These are phyloP conservation scores for Wickerhamiella spandovensis DNA, from an alignment of 805 yeast species.

Conservation along the genomic window DNA sequence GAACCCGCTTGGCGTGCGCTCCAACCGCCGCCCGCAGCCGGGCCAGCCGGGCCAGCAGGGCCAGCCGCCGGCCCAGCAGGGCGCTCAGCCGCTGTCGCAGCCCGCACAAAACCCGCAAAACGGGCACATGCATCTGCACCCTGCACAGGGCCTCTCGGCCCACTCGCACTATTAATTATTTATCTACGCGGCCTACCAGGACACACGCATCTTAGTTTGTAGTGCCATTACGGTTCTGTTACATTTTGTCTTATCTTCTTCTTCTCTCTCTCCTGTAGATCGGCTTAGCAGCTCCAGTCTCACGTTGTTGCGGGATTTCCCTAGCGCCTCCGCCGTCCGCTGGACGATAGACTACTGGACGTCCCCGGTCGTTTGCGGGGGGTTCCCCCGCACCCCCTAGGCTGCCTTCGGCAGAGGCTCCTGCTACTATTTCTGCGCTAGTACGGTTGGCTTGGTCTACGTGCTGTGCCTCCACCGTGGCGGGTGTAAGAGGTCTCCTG, in stretches of 20 bases:
- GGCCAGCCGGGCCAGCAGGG: background rate
- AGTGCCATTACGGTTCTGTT: background rate
- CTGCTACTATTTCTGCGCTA: no score
- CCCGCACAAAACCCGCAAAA: background rate
- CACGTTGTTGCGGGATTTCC: no score
- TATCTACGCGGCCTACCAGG: background rate
- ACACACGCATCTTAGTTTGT: background rate
- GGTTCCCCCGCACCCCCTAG: no score
- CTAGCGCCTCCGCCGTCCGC: no score
- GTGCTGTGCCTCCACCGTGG: no score
- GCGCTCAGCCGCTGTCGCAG: background rate
- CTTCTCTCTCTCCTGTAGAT: no score
- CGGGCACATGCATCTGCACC: background rate
- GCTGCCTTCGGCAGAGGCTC: no score
- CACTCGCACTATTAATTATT: background rate
- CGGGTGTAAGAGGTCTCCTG: no score
- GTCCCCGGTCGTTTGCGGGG: no score
- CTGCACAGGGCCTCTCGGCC: background rate
- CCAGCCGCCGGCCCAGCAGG: background rate
- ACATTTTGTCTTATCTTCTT: background rate
- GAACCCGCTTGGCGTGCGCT: constrained; percentile 94
- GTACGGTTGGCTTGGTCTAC: no score
- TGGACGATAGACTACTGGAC: no score
- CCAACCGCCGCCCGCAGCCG: constrained; percentile 27
- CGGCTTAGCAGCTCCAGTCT: no score